phyloP scores from a whole-genome alignment of 768 basidiomycete genomes.

The Rossbeevera mucosa region DNA sequence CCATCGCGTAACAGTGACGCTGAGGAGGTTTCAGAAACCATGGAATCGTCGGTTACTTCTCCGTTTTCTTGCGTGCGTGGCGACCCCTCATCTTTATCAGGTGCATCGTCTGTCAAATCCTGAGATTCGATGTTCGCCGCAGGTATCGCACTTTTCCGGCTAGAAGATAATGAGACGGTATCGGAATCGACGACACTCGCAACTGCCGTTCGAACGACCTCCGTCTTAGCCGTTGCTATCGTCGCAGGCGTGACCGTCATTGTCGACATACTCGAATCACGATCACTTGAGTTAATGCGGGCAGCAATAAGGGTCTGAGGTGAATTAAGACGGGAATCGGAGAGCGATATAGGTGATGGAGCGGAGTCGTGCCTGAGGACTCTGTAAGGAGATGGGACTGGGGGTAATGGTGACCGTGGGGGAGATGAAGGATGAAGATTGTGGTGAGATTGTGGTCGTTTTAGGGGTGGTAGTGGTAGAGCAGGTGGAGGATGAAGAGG shows the following conservation, averaged over 20 bases:
- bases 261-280: slow-evolving; percentile 34
- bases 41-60: slow-evolving; percentile 13
- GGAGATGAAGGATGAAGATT: slow-evolving; percentile 4
- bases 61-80: slow-evolving; percentile 7
- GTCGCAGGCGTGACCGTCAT: slow-evolving; percentile 40
- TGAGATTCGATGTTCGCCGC: slow-evolving; percentile 8
- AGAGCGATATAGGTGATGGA: not conserved
- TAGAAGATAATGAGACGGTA: slow-evolving; percentile 16
- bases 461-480: slow-evolving; percentile 23
- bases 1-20: slow-evolving; percentile 17
- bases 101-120: not conserved
- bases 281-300: slow-evolving; percentile 19
- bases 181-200: slow-evolving; percentile 47
- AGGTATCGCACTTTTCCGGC: slow-evolving; percentile 11
- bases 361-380: not conserved
- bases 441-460: slow-evolving; percentile 14
- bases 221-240: slow-evolving; percentile 45
- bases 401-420: slow-evolving; percentile 8
- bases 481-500: slow-evolving; percentile 16
- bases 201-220: slow-evolving; percentile 45
- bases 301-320: slow-evolving; percentile 18
- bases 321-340: slow-evolving; percentile 14
- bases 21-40: slow-evolving; percentile 12
- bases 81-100: slow-evolving; percentile 1
- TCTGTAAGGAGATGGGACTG: slow-evolving; percentile 5